Evolutionary conservation across 257 asterid species (phyloP).

Genomic region (Scutellaria barbata): DNA sequence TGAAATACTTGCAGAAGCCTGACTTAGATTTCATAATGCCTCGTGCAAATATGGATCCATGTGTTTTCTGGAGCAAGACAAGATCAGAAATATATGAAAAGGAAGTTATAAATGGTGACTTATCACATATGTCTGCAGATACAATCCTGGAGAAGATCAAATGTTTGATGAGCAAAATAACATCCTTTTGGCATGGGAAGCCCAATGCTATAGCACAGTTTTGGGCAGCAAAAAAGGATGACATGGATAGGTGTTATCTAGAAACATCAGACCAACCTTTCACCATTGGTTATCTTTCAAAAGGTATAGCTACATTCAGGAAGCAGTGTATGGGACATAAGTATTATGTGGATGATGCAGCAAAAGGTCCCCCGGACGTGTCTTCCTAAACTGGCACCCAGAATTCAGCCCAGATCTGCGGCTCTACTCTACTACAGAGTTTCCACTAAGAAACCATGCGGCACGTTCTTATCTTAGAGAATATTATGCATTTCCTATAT

Average conservation of each 20-base stretch:
- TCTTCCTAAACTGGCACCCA: not conserved
- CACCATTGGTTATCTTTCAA: not conserved
- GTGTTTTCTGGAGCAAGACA: not conserved
- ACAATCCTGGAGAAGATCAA: not conserved
- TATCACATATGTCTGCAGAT: not conserved
- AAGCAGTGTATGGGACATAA: not conserved
- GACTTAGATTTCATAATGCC: not conserved
- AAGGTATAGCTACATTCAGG: conserved; percentile 10
- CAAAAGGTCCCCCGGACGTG: conserved; percentile 9
- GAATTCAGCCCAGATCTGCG: not conserved
- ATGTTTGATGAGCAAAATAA: not conserved
- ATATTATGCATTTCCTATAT: conserved; percentile 1
- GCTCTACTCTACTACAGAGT: conserved; percentile 29
- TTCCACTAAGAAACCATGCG: conserved; percentile 25
- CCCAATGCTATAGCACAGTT: conserved; percentile 15
- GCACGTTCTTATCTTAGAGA: not conserved
- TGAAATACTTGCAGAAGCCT: not conserved
- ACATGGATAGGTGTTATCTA: not conserved
- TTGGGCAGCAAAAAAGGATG: conserved; percentile 1
- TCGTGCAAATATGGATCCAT: not conserved
- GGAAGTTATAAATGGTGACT: too few relatives aligned
- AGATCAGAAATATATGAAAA: too few relatives aligned
- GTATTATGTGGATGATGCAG: conserved; percentile 13
- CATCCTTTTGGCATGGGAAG: too few relatives aligned
- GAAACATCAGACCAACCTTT: not conserved